Base-by-base conservation (phyloP, 78 protist species). In the Dictyostelium firmibasis region DNA sequence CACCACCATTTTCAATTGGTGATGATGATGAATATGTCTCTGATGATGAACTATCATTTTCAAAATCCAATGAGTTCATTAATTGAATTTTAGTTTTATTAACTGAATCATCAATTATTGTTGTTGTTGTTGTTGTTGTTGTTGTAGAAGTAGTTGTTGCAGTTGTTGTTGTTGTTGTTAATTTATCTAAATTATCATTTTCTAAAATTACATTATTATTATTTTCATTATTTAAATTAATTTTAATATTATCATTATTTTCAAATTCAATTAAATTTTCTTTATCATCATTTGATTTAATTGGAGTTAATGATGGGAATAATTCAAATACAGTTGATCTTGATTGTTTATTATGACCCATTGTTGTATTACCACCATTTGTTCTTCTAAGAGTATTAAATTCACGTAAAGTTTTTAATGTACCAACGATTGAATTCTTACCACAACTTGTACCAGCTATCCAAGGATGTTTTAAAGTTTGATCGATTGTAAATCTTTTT, bases 391-490 rank as follows among this genome's bases (percentile, higher is more conserved):
- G 60, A 2, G 95, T 92, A 70, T 92, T 92, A 47, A 92, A 92
- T 50, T 92, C 91, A 29, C 81, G 57, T 9, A 92, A 35, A 13
- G 91, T 92, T 50, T 85, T 92, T 29, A 92, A 44, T 9, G 95
- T 85, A 43, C 95, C 91, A 64, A 92, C 84, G 33, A 92, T 85
- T 14, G 95, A 85, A 82, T 92, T 57, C 50, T 92, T 92, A n/a
- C 92, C 91, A 77, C 43, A 16, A 53, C 2, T 44, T 25, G 33
- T 27, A 43, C 95, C 83, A 8, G 87, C 38, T 1, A 96, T 47
- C 96, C 96, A 96, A 23, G 77, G 92, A 75, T 96, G 94, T 60
- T 85, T 81, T 23, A 91, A 57, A 4, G 96, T 91, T 44, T 94
- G 95, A 70, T 57, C 96, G 2, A 96, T 95, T 16, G 96, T 79